phyloP scores from a whole-genome alignment of 1,284 basidiomycete genomes.

The Cryptococcus wingfieldii region DNA sequence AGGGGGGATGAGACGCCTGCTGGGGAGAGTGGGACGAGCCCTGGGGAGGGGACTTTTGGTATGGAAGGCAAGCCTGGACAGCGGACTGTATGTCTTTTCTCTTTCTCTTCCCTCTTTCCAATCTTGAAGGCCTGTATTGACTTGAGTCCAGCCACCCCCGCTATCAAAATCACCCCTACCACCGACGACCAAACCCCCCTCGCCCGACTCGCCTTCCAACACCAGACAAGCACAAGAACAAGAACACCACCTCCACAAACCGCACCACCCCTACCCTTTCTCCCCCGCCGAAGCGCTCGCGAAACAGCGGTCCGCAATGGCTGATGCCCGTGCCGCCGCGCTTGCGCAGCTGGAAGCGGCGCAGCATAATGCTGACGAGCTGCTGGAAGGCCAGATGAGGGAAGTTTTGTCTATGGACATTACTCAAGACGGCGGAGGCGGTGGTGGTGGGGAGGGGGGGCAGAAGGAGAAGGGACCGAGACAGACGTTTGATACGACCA shows the following conservation, averaged over 20 bases:
- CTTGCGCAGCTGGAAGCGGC: constrained; percentile 28
- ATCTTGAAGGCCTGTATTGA: background rate
- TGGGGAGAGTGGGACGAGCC: constrained; percentile 9
- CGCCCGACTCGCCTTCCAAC: constrained; percentile 13
- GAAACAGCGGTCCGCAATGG: constrained; percentile 25
- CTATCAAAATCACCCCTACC: background rate
- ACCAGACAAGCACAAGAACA: no score
- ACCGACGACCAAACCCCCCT: background rate
- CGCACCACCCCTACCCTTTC: constrained; percentile 32
- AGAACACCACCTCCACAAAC: constrained; percentile 20
- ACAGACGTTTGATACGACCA: constrained; percentile 32
- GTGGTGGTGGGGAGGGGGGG: background rate
- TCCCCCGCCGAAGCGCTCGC: constrained; percentile 23
- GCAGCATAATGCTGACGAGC: constrained; percentile 3
- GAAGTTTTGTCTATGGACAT: constrained; percentile 1
- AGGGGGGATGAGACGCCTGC: constrained; percentile 3
- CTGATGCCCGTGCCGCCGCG: constrained; percentile 25
- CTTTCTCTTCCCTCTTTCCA: background rate
- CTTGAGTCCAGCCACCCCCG: constrained; percentile 5
- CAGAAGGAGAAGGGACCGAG: constrained; percentile 27
- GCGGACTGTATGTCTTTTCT: background rate
- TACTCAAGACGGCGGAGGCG: background rate
- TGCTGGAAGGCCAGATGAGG: constrained; percentile 6
- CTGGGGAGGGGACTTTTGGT: constrained; percentile 35
- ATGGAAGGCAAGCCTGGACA: constrained; percentile 11